A percentile compares a stretch with the other conserved stretches of the same genome.
Evolutionary conservation across 225 moss, liverwort and hornwort genomes (phyloP).

Genomic region (Marchantia paleacea): DNA sequence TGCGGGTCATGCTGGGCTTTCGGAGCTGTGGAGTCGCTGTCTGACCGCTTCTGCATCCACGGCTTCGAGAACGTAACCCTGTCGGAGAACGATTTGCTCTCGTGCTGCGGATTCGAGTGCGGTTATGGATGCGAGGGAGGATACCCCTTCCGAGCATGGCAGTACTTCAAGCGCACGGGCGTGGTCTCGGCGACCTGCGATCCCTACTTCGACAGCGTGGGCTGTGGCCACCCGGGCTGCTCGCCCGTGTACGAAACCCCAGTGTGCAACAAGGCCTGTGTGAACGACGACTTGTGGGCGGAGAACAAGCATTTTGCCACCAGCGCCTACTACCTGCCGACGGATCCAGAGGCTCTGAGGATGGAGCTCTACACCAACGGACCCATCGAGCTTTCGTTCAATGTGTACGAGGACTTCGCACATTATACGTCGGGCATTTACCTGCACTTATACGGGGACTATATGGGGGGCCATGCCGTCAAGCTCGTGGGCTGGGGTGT

Average conservation of each 20-base stretch:
- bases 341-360: slow-evolving; percentile 64
- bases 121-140: slow-evolving; percentile 92
- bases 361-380: slow-evolving; percentile 82
- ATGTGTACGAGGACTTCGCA: slow-evolving; percentile 87
- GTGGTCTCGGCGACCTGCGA: slow-evolving; percentile 82
- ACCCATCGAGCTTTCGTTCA: slow-evolving; percentile 80
- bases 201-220: slow-evolving; percentile 80
- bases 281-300: slow-evolving; percentile 79
- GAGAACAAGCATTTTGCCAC: slow-evolving; percentile 76
- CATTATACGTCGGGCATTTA: slow-evolving; percentile 86
- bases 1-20: slow-evolving; percentile 99
- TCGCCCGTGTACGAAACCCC: slow-evolving; percentile 67
- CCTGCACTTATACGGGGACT: slow-evolving; percentile 67
- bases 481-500: slow-evolving; percentile 95
- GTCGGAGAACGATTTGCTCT: slow-evolving; percentile 90
- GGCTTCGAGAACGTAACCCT: slow-evolving; percentile 72
- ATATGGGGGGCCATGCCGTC: slow-evolving; percentile 88
- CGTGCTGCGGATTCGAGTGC: slow-evolving; percentile 95
- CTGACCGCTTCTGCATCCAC: slow-evolving; percentile 91
- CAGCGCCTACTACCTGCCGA: slow-evolving; percentile 62
- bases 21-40: slow-evolving; percentile 87
- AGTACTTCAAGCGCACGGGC: slow-evolving; percentile 93
- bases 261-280: slow-evolving; percentile 63
- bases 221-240: slow-evolving; percentile 92
- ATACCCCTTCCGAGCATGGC: slow-evolving; percentile 88